Conservation (phyloP, 2,329 filamentous ascomycete genomes). For the Diaporthe australafricana region DNA sequence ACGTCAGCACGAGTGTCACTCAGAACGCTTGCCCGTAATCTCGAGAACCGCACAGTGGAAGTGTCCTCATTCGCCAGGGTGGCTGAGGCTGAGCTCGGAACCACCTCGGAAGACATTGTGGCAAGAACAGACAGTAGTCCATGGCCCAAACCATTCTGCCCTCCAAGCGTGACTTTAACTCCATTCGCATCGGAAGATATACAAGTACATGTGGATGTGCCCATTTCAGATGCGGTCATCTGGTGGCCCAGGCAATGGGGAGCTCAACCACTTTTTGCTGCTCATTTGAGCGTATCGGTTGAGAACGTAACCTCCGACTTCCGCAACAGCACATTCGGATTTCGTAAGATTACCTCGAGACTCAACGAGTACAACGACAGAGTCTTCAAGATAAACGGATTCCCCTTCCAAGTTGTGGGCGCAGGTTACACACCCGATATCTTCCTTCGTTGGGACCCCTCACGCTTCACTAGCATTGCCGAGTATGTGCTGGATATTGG, state of each 20-base stretch:
- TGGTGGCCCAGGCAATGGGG: slow-evolving; percentile 75
- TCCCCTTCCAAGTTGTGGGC: slow-evolving; percentile 70
- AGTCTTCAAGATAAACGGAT: slow-evolving; percentile 65
- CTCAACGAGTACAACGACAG: slow-evolving; percentile 66
- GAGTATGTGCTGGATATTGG: slow-evolving; percentile 69
- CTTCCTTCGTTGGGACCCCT: slow-evolving; percentile 67
- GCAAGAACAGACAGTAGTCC: not conserved
- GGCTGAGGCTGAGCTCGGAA: not conserved
- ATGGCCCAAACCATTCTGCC: slow-evolving; percentile 36
- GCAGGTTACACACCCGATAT: slow-evolving; percentile 71
- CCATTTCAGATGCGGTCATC: slow-evolving; percentile 47
- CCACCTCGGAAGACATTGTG: not conserved
- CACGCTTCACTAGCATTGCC: slow-evolving; percentile 61
- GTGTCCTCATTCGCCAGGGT: slow-evolving; percentile 43
- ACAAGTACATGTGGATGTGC: not conserved
- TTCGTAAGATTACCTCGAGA: slow-evolving; percentile 63
- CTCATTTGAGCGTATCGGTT: slow-evolving; percentile 43
- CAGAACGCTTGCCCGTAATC: slow-evolving; percentile 52
- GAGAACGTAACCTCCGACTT: slow-evolving; percentile 48
- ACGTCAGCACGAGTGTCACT: slow-evolving; percentile 43
- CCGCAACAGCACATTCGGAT: slow-evolving; percentile 57
- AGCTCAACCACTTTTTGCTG: slow-evolving; percentile 51
- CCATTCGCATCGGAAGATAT: slow-evolving; percentile 48
- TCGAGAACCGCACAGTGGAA: slow-evolving; percentile 53
- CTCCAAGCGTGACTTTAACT: slow-evolving; percentile 48